Evolutionary conservation across 768 basidiomycete species (phyloP), one percentile per base, ranked within the genome.

Genomic region (Tylopilus cervinicoccineus): DNA sequence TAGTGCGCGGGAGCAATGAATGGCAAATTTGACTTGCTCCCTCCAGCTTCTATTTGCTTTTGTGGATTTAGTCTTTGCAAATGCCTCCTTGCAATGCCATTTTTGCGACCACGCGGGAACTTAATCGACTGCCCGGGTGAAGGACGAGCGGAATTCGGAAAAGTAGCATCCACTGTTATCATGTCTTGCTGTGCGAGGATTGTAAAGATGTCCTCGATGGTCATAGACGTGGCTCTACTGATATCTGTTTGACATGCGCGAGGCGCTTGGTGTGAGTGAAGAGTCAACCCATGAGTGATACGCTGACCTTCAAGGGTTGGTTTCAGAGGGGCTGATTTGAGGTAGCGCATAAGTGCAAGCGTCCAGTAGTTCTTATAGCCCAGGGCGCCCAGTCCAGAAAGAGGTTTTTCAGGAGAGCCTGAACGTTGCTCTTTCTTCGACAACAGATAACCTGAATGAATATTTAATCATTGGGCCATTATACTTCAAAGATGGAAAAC

Each of bases 291-390:
- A 37, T 50, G 45, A 50, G 43, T 13, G 20, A 28, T 27, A 29
- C 36, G 23, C 78, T 56, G 54, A 90, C 93, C 90, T 79, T 93
- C 86, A 41, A 96, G 70, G 29, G 76, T 76, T 22, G 84, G 78
- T 43, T 77, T 72, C 28, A 72, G 73, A n/a, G 83, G 75, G 12
- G 81, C 79, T 13, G 74, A 76, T 33, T 75, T 72, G 45, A 88
- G 72, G 68, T 84, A 94, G 45, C 84, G 78, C 81, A 93, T 93
- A 45, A 97, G 62, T 29, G 91, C 77, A 38, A 93, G 71, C 3
- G 84, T 90, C 95, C 96, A 98, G 64, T 98, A 98, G 54, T 85
- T 89, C 71, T 77, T 84, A 72, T 99, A 99, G n/a, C 92, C 89
- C 45, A 98, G 74, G 12, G 89, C 86, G 20, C 96, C 96, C 22